phyloP scores from a whole-genome alignment of 805 yeast species.

The Brettanomyces anomalus region DNA sequence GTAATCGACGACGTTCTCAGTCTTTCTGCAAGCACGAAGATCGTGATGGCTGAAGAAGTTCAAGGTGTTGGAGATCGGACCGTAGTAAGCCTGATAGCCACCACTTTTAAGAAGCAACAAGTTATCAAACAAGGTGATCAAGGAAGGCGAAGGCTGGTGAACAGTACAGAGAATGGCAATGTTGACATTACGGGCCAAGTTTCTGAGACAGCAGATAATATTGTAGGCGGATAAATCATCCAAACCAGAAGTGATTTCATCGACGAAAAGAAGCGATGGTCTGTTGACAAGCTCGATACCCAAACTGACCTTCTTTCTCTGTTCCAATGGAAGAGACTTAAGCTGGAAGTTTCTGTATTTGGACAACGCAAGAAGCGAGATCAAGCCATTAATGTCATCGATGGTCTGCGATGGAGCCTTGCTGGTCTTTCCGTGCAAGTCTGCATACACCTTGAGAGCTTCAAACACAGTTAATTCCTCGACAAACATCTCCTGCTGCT shows the following conservation, averaged over 20 bases:
- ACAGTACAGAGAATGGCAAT: slow-evolving; percentile 43
- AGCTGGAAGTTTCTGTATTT: slow-evolving; percentile 37
- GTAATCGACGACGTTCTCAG: slow-evolving; percentile 36
- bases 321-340: slow-evolving; percentile 35
- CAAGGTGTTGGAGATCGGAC: slow-evolving; percentile 28
- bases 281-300: slow-evolving; percentile 41
- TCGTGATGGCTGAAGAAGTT: slow-evolving; percentile 25
- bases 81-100: slow-evolving; percentile 39
- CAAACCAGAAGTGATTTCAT: slow-evolving; percentile 46
- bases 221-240: slow-evolving; percentile 47
- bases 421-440: not conserved
- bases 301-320: slow-evolving; percentile 33
- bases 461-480: slow-evolving; percentile 39
- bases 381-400: slow-evolving; percentile 28
- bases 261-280: slow-evolving; percentile 38
- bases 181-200: slow-evolving; percentile 39
- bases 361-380: slow-evolving; percentile 34
- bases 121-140: slow-evolving; percentile 39
- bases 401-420: not conserved
- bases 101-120: slow-evolving; percentile 39
- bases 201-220: slow-evolving; percentile 35
- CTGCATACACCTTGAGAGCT: slow-evolving; percentile 25
- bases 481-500: slow-evolving; percentile 43
- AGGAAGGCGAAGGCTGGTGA: slow-evolving; percentile 46
- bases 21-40: slow-evolving; percentile 29